Conservation (phyloP, 129 eudicot genomes). For the Flaveria ramosissima region DNA sequence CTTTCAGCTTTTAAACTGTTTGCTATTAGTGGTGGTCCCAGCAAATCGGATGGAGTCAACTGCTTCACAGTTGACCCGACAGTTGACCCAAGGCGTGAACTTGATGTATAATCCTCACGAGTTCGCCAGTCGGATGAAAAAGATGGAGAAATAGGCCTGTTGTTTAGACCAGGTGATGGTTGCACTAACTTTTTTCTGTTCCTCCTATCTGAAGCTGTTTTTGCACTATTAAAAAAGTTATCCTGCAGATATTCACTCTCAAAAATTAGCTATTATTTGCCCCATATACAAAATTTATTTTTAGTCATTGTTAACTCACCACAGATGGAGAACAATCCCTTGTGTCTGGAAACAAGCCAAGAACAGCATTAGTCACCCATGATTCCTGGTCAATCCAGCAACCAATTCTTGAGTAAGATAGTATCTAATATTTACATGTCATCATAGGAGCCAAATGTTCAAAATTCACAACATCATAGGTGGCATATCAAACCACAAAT, state of each 20-base stretch:
- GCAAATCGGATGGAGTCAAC: conserved; percentile 68
- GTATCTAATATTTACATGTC: conserved; percentile 1
- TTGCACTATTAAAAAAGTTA: conserved; percentile 62
- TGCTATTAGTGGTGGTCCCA: conserved; percentile 45
- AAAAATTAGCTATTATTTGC: conserved; percentile 8
- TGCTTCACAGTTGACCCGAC: conserved; percentile 74
- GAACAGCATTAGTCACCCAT: conserved; percentile 78
- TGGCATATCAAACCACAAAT: not conserved
- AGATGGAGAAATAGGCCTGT: conserved; percentile 54
- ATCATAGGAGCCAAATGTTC: not conserved
- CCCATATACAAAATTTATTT: conserved; percentile 7
- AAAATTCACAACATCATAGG: not conserved
- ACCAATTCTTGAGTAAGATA: conserved; percentile 16
- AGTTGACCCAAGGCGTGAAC: conserved; percentile 68
- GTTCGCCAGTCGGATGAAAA: conserved; percentile 49
- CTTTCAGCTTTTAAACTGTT: conserved; percentile 45
- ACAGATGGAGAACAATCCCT: conserved; percentile 78
- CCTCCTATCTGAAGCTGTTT: conserved; percentile 56
- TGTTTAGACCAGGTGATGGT: conserved; percentile 44
- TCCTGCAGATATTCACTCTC: conserved; percentile 42
- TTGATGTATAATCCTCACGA: conserved; percentile 49
- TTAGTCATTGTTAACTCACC: conserved; percentile 46
- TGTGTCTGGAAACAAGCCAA: conserved; percentile 83
- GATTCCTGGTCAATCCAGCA: conserved; percentile 62
- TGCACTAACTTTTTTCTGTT: conserved; percentile 50